Base-by-base conservation (phyloP, 2,329 filamentous ascomycete species). In the Trichophyton rubrum region DNA sequence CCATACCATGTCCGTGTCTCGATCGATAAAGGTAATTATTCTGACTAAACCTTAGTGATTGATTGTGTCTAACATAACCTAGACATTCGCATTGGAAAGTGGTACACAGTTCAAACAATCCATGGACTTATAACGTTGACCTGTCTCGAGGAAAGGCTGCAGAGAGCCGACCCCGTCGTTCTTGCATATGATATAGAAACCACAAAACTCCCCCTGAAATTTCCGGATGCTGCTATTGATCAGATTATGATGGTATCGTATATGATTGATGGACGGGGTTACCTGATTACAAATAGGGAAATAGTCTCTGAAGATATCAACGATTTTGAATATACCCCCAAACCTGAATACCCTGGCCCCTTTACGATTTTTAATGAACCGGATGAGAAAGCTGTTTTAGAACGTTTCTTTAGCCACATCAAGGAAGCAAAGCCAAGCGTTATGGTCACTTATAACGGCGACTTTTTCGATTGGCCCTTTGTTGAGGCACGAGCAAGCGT, bases 181-280 rank as follows among this genome's bases (percentile, higher is more conserved):
- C 87, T 99, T 82, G 93, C 93, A n/a, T 99, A 86, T 75, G 93
- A 99, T 84, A 99, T 99, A 69, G 93, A 99, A 75, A 99, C 93
- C 1, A 92, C 89, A 3, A 99, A 99, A 71, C 79, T 93, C 15
- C 93, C 95, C 1, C 79, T 99, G 60, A 99, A 99, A 73, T 99
- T 99, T 67, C 95, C 93, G 27, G 95, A 99, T 71, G 86, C 93
- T 1, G 83, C 90, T 3, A 86, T 96, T 64, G 93, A 99, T 75
- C 92, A 96, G 72, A 87, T 99, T 70, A 99, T 99, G 91, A 99
- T 99, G 93, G 92, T 99, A 72, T 99, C 95, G 35, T 99, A 99
- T 78, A 99, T 99, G 95, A 97, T 99, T 68, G 93, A 99, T 68
- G 95, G 93, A 0, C 91, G 96, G 74, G 93, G 93, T 3, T 99